Percentiles rank a stretch among this genome's conserved stretches.
phyloP scores from a whole-genome alignment of 164 flowering plant genomes.

The Taxillus chinensis region DNA sequence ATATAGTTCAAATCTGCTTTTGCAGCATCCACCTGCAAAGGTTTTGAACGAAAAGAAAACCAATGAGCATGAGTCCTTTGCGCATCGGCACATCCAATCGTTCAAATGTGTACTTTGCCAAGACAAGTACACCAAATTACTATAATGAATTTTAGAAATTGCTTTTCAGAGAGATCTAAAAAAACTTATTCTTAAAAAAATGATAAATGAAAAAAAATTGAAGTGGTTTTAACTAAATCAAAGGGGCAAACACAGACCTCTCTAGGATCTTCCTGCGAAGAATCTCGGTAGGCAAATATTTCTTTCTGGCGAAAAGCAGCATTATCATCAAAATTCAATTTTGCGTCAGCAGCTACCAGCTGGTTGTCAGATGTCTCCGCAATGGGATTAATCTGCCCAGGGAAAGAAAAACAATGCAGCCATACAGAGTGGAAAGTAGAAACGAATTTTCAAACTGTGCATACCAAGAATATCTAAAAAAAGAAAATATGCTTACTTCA shows the following conservation, averaged over 20 bases:
- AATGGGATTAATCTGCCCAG: slow-evolving; percentile 77
- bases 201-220: no score
- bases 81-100: no score
- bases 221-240: not conserved
- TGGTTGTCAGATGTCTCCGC: slow-evolving; percentile 88
- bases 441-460: not conserved
- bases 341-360: slow-evolving; percentile 97
- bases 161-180: no score
- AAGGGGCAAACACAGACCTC: slow-evolving; percentile 43
- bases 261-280: slow-evolving; percentile 97
- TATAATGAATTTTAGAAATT: no score
- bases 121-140: no score
- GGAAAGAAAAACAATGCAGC: slow-evolving; percentile 1
- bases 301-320: slow-evolving; percentile 90
- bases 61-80: not conserved
- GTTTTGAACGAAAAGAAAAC: slow-evolving; percentile 1
- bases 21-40: slow-evolving; percentile 80
- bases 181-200: no score
- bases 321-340: slow-evolving; percentile 97
- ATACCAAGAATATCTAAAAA: no score
- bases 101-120: not conserved
- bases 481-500: slow-evolving; percentile 46
- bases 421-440: not conserved
- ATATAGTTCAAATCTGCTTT: slow-evolving; percentile 96
- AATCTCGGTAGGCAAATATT: slow-evolving; percentile 83